Conservation (phyloP, 1,139 yeast species). For the Fermentozyma sake region DNA sequence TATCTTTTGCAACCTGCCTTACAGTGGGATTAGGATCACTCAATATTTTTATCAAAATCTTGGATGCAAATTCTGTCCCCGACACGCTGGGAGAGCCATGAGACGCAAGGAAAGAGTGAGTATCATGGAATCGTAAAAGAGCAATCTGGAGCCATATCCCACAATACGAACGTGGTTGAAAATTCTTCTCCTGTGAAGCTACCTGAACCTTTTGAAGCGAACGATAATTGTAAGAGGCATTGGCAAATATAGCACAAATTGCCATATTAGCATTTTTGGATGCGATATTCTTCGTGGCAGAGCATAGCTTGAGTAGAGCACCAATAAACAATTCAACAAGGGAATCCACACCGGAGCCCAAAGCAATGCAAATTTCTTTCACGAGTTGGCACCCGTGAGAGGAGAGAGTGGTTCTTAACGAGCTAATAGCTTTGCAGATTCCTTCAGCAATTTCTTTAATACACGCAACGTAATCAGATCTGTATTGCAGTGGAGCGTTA, state of each 20-base stretch:
- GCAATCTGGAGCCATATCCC: slow-evolving; percentile 68
- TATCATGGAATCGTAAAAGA: slow-evolving; percentile 37
- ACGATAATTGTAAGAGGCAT: slow-evolving; percentile 52
- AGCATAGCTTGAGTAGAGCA: slow-evolving; percentile 56
- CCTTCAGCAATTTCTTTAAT: slow-evolving; percentile 53
- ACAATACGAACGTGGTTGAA: slow-evolving; percentile 65
- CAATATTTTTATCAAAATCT: slow-evolving; percentile 55
- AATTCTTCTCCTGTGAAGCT: slow-evolving; percentile 63
- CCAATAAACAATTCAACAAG: slow-evolving; percentile 60
- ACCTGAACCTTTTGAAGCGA: slow-evolving; percentile 47
- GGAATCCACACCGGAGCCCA: slow-evolving; percentile 49
- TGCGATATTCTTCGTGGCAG: slow-evolving; percentile 76
- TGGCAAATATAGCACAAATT: slow-evolving; percentile 55
- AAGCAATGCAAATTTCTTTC: slow-evolving; percentile 61
- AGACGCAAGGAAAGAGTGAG: slow-evolving; percentile 25
- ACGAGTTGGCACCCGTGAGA: slow-evolving; percentile 71
- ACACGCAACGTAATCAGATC: slow-evolving; percentile 38
- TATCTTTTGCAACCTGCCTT: slow-evolving; percentile 66
- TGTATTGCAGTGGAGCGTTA: slow-evolving; percentile 35
- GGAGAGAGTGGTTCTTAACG: slow-evolving; percentile 81
- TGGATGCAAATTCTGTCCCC: slow-evolving; percentile 46
- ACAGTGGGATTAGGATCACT: slow-evolving; percentile 80
- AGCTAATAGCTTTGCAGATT: slow-evolving; percentile 61
- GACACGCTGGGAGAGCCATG: slow-evolving; percentile 31
- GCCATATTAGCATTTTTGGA: slow-evolving; percentile 71